Base-by-base conservation (phyloP, 306 rosid genomes). In the Abrus pulchellus region DNA sequence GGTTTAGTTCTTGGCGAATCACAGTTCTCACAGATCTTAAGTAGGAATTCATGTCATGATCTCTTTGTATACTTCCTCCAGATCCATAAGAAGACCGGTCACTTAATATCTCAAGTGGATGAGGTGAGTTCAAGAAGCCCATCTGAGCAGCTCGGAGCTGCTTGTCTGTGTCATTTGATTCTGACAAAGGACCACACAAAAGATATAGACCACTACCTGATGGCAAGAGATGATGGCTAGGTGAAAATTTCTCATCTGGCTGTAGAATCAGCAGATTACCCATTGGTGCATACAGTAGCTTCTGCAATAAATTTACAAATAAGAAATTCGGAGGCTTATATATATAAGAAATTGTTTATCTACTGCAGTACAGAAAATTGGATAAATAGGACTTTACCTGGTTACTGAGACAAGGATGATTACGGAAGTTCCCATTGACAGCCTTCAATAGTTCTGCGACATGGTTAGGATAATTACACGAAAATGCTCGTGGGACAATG, bases 401-500 rank as follows among this genome's bases (percentile, higher is more conserved):
- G 69, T 84, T 89, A 43, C 84, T 88, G 73, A 95, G 90, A 84
- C 99, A 95, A 52, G 97, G 99, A 82, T 89, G 99, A 72, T 87
- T 86, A 44, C 99, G 89, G 68, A 95, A 95, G 82, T 83, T 95
- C 74, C 92, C 84, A 79, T 88, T 95, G 57, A 95, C 75, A 59
- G 99, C 97, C 85, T 95, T 95, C 48, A 95, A 94, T 62, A 95
- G 83, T 76, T 92, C 90, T 0, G 98, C 94, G 0, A 95, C 91
- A 29, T 90, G 99, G 56, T 86, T 83, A 10, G 99, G 99, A 72
- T 93, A 95, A 72, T 91, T 88, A 92, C 98, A 95, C 45, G 99
- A 93, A 83, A 95, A 95, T 8, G 97, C 99, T 66, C 99, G 90
- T 0, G 99, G 98, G 4, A 95, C 98, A 5, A 95, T 95, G 88